A percentile compares a stretch with the other conserved stretches of the same genome.
phyloP scores from a whole-genome alignment of 352 stramenopile species.

The Pythium volutum region DNA sequence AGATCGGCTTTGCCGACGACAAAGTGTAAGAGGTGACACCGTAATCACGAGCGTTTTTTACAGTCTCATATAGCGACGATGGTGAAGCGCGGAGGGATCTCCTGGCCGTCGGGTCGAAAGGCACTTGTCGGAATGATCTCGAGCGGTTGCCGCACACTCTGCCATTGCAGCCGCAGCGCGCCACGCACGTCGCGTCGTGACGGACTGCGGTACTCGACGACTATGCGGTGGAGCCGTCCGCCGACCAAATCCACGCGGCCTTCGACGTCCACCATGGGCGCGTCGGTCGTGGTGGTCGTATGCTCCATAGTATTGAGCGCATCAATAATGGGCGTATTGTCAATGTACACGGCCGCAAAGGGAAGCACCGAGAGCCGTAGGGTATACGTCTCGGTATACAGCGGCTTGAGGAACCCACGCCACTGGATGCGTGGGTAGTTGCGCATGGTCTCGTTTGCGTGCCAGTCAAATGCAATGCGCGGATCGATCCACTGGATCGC shows the following conservation, averaged over 20 bases:
- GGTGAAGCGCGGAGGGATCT: slow-evolving; percentile 19
- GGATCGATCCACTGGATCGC: slow-evolving; percentile 19
- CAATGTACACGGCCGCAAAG: slow-evolving; percentile 23
- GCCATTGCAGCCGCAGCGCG: slow-evolving; percentile 18
- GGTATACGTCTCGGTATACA: slow-evolving; percentile 20
- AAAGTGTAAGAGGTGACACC: neutral
- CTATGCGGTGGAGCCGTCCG: slow-evolving; percentile 21
- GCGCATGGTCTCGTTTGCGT: slow-evolving; percentile 23
- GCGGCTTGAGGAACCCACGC: slow-evolving; percentile 20
- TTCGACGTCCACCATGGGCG: slow-evolving; percentile 2
- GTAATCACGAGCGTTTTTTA: neutral
- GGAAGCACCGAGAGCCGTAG: slow-evolving; percentile 13
- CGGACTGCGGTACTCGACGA: slow-evolving; percentile 25
- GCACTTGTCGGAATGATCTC: slow-evolving; percentile 19
- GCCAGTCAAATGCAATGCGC: slow-evolving; percentile 24
- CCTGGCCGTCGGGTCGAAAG: slow-evolving; percentile 21
- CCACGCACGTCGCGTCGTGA: slow-evolving; percentile 18
- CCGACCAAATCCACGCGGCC: slow-evolving; percentile 17
- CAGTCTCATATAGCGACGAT: slow-evolving; percentile 13
- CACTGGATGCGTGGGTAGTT: slow-evolving; percentile 28
- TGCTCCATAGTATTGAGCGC: slow-evolving; percentile 11
- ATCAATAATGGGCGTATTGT: slow-evolving; percentile 22
- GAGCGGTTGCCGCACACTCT: slow-evolving; percentile 16
- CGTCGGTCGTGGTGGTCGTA: neutral
- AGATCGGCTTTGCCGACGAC: slow-evolving; percentile 35